Base-by-base conservation (phyloP, 2,329 filamentous ascomycete genomes). In the Penicillium decumbens region DNA sequence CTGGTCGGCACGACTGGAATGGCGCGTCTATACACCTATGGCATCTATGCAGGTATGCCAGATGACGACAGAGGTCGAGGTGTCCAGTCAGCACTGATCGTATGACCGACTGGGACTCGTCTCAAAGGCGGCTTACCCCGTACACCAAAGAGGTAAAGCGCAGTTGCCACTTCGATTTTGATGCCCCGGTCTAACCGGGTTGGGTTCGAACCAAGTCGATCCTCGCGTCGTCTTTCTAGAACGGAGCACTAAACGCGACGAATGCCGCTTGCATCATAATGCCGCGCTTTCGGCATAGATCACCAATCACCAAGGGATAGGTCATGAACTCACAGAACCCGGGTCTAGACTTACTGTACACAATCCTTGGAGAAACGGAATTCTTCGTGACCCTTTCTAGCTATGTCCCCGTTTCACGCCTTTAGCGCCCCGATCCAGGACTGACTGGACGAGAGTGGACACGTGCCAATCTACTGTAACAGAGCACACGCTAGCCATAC, bases 191-290 rank as follows among this genome's bases (percentile, higher is more conserved):
- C 32, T 35, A 35, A 18, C 18, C 12, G 15, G 33, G 18, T 20
- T 13, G 10, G 8, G 33, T 12, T 12, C 33, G 4, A 9, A 23
- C 3, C 8, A 8, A 20, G 8, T 42, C 39, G 38, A 32, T 27
- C 33, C 43, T 43, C 39, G 37, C 37, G 43, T 33, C 25, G 20
- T 3, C 20, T 23, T 51, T 46, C 43, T 51, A 40, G 44, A 47
- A 47, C 12, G 44, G 15, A 45, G 24, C 18, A 6, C 47, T 50
- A 50, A 30, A n/a, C 43, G 35, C 29, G 23, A 46, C 35, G 33
- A 42, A 42, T 28, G n/a, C 40, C 24, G 18, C 30, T 41, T 39
- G 32, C 41, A 43, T 37, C 40, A 40, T 27, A 5, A 32, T 15
- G 25, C 18, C 12, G 41, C 33, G 12, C 28, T 30, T 48, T 43